These are phyloP conservation scores for Hsuehochloa calcarea DNA, from an alignment of 176 grass and related monocot species.

Conservation along the genomic window DNA sequence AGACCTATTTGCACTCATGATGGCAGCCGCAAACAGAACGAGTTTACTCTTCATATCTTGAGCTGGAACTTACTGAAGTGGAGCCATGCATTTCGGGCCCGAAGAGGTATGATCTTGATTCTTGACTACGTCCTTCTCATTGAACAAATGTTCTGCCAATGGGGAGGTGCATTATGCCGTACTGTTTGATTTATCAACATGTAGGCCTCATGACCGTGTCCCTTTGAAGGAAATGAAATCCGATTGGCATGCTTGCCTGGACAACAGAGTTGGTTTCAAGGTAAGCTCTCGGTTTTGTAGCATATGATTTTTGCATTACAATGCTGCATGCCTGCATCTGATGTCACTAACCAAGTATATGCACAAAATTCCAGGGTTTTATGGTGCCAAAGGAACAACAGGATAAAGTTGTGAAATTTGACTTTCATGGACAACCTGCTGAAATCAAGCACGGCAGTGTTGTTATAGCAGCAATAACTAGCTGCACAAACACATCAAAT, in stretches of 20 bases:
- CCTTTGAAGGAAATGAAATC: no score
- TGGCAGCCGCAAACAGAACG: constrained; percentile 54
- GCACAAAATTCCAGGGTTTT: constrained; percentile 48
- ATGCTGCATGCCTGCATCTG: no score
- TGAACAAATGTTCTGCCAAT: background rate
- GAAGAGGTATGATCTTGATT: constrained; percentile 69
- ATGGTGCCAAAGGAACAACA: constrained; percentile 60
- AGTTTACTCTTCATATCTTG: constrained; percentile 71
- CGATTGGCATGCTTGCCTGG: no score
- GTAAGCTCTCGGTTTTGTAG: no score
- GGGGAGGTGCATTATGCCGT: background rate
- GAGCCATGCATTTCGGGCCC: constrained; percentile 72
- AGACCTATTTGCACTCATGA: background rate
- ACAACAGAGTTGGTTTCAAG: no score
- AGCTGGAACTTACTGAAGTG: constrained; percentile 57
- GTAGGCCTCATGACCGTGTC: no score
- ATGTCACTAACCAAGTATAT: no score
- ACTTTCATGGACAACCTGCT: constrained; percentile 73
- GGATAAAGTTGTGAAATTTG: constrained; percentile 64
- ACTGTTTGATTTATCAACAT: constrained; percentile 13
- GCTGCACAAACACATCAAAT: constrained; percentile 96
- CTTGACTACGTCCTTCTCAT: background rate
- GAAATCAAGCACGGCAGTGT: constrained; percentile 85
- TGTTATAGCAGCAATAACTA: constrained; percentile 96
- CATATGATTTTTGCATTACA: no score